A percentile compares a stretch with the other conserved stretches of the same genome.
These are phyloP conservation scores for Ogataea dorogensis DNA, from an alignment of 805 yeast genomes.

Conservation along the genomic window DNA sequence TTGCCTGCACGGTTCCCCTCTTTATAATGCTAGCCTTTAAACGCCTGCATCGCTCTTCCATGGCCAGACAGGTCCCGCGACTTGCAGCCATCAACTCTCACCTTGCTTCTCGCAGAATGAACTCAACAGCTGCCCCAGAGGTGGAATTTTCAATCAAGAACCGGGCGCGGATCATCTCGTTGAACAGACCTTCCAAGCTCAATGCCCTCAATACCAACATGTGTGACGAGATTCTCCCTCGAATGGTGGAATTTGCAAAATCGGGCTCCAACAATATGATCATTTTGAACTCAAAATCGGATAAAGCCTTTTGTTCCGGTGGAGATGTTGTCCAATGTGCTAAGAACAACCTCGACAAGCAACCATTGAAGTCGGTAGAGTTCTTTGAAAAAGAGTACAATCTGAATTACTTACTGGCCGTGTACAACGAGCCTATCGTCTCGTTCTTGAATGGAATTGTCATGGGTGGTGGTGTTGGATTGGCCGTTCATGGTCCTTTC, in stretches of 20 bases:
- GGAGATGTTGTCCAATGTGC: slow-evolving; percentile 92
- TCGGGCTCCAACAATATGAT: slow-evolving; percentile 62
- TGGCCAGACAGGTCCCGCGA: slow-evolving; percentile 8
- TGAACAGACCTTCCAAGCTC: slow-evolving; percentile 79
- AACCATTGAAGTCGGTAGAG: slow-evolving; percentile 49
- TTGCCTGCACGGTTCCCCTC: slow-evolving; percentile 14
- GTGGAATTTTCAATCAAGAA: slow-evolving; percentile 63
- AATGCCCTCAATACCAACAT: slow-evolving; percentile 80
- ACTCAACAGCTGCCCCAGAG: slow-evolving; percentile 35
- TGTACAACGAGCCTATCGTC: slow-evolving; percentile 86
- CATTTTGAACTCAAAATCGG: slow-evolving; percentile 62
- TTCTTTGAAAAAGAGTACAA: slow-evolving; percentile 82
- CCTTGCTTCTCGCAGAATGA: slow-evolving; percentile 7
- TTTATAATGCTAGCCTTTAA: slow-evolving; percentile 9
- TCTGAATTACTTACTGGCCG: slow-evolving; percentile 72
- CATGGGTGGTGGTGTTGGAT: slow-evolving; percentile 98
- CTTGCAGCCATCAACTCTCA: slow-evolving; percentile 7
- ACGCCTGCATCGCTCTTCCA: slow-evolving; percentile 9
- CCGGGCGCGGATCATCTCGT: slow-evolving; percentile 67
- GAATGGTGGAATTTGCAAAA: slow-evolving; percentile 74
- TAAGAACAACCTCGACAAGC: slow-evolving; percentile 47
- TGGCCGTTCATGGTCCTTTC: slow-evolving; percentile 87
- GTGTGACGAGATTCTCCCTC: slow-evolving; percentile 69
- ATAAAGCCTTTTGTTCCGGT: slow-evolving; percentile 88
- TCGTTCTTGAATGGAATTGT: slow-evolving; percentile 87